Evolutionary conservation across 805 yeast genomes (phyloP).

Genomic region (Spathaspora arborariae): DNA sequence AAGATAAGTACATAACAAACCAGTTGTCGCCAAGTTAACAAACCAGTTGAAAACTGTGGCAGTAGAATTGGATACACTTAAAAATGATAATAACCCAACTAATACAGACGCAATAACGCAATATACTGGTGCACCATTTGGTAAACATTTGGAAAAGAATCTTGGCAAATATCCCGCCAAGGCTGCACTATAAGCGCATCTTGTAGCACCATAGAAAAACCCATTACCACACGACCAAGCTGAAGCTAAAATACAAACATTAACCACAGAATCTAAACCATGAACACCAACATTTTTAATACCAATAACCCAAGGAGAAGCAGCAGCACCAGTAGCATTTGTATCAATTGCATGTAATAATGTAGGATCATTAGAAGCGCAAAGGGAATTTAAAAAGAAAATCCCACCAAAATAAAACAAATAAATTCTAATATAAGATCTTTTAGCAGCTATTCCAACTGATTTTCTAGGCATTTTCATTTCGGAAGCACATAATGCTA

Average conservation of each 20-base stretch:
- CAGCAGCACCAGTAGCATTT: conserved; percentile 36
- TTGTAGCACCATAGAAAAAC: conserved; percentile 31
- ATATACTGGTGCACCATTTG: conserved; percentile 31
- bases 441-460: conserved; percentile 31
- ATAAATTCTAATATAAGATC: conserved; percentile 31
- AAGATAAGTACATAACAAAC: conserved; percentile 25
- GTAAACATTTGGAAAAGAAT: conserved; percentile 27
- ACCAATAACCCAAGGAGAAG: conserved; percentile 38
- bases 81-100: conserved; percentile 24
- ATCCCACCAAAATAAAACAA: conserved; percentile 36
- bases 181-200: conserved; percentile 31
- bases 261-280: conserved; percentile 33
- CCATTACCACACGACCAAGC: conserved; percentile 39
- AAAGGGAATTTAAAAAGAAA: conserved; percentile 32
- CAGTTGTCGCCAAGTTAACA: conserved; percentile 34
- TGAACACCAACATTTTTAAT: conserved; percentile 30
- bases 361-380: conserved; percentile 30
- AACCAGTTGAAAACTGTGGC: conserved; percentile 34
- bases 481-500: conserved; percentile 37
- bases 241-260: conserved; percentile 29
- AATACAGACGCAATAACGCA: conserved; percentile 20
- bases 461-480: conserved; percentile 38
- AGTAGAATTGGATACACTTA: conserved; percentile 25
- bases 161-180: conserved; percentile 35
- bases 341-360: conserved; percentile 19